phyloP scores from a whole-genome alignment of 2,329 filamentous ascomycete species.

The Stylonectria norvegica region DNA sequence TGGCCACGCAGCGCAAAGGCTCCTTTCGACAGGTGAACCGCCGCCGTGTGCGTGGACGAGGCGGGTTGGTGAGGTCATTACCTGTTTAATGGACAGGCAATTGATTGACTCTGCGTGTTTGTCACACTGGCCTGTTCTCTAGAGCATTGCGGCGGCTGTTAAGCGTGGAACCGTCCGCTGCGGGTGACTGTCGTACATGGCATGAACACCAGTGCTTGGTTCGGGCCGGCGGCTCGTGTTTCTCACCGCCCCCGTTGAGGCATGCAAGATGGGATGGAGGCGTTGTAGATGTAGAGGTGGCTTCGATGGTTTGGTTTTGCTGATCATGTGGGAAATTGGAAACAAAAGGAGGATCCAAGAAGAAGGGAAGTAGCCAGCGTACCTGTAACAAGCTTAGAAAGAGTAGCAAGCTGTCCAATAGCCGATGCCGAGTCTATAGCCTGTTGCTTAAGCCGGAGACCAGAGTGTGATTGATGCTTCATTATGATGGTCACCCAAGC shows the following conservation, averaged over 20 bases:
- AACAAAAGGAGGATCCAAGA: neutral
- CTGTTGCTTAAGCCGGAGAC: too few species aligned
- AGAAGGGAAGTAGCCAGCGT: too few species aligned
- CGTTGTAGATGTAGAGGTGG: neutral
- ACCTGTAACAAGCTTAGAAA: too few species aligned
- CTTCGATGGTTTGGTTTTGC: conserved; percentile 3
- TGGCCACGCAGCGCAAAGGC: neutral
- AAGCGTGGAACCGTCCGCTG: neutral
- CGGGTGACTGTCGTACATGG: too few species aligned
- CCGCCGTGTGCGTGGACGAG: neutral
- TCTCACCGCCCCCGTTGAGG: neutral
- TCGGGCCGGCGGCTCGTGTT: neutral
- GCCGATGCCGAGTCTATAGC: too few species aligned
- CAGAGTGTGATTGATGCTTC: too few species aligned
- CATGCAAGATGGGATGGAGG: too few species aligned
- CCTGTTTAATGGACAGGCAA: neutral
- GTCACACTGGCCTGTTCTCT: neutral
- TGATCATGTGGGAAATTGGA: neutral
- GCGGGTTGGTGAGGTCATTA: neutral
- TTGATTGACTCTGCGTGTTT: neutral
- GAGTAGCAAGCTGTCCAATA: too few species aligned
- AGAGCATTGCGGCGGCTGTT: neutral
- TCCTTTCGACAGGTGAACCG: neutral
- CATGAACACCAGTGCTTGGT: too few species aligned
- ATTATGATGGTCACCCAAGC: too few species aligned